Percentiles rank a stretch among this genome's conserved stretches.
Evolutionary conservation across 2,329 filamentous ascomycete species (phyloP).

Genomic region (Cladophialophora immunda): DNA sequence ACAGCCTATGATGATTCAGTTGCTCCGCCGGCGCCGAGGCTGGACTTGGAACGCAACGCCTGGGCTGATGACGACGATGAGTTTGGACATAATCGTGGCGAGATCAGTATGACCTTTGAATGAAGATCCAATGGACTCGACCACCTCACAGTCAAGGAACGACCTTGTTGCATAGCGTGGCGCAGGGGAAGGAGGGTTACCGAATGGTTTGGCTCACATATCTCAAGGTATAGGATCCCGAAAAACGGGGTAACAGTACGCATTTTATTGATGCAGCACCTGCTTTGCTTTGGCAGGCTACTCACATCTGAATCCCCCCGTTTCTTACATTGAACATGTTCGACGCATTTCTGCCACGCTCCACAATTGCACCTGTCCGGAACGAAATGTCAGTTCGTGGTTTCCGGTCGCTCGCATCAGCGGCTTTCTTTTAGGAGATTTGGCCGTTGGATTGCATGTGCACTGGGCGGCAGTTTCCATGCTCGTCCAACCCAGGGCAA

Average conservation of each 20-base stretch:
- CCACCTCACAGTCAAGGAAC: conserved; percentile 9
- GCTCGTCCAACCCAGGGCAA: background rate
- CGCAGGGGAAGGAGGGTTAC: conserved; percentile 1
- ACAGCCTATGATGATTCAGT: conserved; percentile 4
- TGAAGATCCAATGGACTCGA: conserved; percentile 48
- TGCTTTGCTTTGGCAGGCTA: background rate
- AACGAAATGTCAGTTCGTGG: background rate
- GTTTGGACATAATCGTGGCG: conserved; percentile 75
- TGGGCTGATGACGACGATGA: conserved; percentile 75
- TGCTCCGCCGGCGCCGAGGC: conserved; percentile 38
- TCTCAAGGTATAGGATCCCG: background rate
- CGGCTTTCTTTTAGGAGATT: background rate
- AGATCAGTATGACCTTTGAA: conserved; percentile 84
- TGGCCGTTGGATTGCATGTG: background rate
- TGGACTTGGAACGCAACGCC: conserved; percentile 63
- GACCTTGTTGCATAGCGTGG: conserved; percentile 33
- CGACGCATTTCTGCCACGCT: background rate
- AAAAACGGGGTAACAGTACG: background rate
- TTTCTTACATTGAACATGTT: background rate
- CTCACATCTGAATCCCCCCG: background rate
- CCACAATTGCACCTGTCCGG: background rate
- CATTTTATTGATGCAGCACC: conserved; percentile 2
- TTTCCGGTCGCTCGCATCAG: background rate
- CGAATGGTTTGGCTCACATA: background rate
- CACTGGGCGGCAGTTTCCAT: background rate